phyloP scores from a whole-genome alignment of 257 asterid species.

The Datura wrightii region DNA sequence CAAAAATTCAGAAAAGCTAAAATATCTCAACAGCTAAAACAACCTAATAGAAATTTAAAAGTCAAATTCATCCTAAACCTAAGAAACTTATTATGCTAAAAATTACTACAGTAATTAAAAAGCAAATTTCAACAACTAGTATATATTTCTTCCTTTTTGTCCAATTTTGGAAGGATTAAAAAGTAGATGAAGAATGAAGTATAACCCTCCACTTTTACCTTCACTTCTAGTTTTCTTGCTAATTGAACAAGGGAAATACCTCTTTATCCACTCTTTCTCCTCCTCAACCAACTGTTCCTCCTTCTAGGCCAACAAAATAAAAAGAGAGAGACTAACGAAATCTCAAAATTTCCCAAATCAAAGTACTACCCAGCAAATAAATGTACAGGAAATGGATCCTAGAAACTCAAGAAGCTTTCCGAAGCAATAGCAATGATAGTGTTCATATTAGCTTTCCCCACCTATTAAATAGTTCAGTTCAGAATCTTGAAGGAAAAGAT shows the following conservation, averaged over 20 bases:
- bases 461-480: conserved; percentile 7
- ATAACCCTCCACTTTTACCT: conserved; percentile 13
- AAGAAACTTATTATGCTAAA: too few species aligned
- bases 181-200: not conserved
- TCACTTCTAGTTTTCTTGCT: not conserved
- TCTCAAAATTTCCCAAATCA: conserved; percentile 5
- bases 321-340: not conserved
- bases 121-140: too few species aligned
- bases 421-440: conserved; percentile 17
- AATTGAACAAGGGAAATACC: not conserved
- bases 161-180: not conserved
- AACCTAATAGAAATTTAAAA: too few species aligned
- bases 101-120: too few species aligned
- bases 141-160: not conserved
- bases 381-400: conserved; percentile 1
- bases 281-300: not conserved
- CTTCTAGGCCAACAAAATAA: not conserved
- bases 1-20: too few species aligned
- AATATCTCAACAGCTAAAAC: too few species aligned
- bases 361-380: conserved; percentile 16
- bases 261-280: conserved; percentile 19
- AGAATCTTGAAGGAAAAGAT: conserved; percentile 10
- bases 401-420: not conserved
- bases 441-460: not conserved
- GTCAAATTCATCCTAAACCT: too few species aligned